Base-by-base conservation (phyloP, 495 filamentous ascomycete genomes). In the Glarea lozoyensis region DNA sequence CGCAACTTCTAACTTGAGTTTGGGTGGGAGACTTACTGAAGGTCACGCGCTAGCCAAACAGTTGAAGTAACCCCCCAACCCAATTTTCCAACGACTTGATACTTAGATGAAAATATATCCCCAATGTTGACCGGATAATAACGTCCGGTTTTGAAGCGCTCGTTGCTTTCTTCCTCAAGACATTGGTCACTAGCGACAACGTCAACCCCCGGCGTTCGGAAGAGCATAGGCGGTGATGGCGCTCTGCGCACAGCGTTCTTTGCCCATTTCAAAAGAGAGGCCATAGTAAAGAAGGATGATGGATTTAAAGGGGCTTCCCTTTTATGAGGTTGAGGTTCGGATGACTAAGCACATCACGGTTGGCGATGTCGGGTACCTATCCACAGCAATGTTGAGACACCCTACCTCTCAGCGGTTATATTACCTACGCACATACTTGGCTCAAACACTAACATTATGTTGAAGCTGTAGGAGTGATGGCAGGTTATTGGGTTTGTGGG, bases 1-100 rank as follows among this genome's bases (percentile, higher is more conserved):
- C 6, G 9, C 30, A 12, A 25, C 12, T 13, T 13, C 10, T n/a
- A 12, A 24, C 10, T 31, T 27, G n/a, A n/a, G n/a, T 31, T n/a
- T 22, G 18, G 19, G 12, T 6, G n/a, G 16, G 32, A 12, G 15
- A 53, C 7, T 37, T 7, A 37, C n/a, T 37, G n/a, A 7, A 37
- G 16, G 13, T 37, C 25, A 7, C 25, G 25, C n/a, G 25, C 41
- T 60, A 78, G 59, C 70, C 70, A 75, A 6, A 61, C 66, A 2
- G 71, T 78, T 11, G 72, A 77, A 20, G 54, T 60, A 2, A 65
- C 42, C 22, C 72, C 73, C 46, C 60, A 76, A 6, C 75, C 72
- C n/a, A 76, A 60, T 48, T 77, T 77, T 1, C 63, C 65, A 2
- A 69, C 38, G 16, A 75, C 55, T 46, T 69, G 54, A 46, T 76